Evolutionary conservation across 768 basidiomycete genomes (phyloP), one percentile per base, ranked within the genome.

Genomic region (Macrolepiota albuminosa): DNA sequence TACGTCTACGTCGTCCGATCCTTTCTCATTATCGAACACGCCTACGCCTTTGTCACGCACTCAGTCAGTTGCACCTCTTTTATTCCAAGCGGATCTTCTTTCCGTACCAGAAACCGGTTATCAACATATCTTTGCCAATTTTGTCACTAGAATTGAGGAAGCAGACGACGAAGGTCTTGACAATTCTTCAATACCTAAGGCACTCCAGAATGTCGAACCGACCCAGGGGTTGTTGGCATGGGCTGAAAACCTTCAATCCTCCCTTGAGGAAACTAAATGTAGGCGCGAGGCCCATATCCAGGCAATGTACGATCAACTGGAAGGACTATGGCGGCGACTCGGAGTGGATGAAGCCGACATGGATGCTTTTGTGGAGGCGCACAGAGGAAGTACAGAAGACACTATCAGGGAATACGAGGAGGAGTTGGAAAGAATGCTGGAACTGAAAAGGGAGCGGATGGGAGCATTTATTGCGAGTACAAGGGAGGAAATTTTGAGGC

Each of bases 241-340:
- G 86, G 87, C 90, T 0, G 77, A 82, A 34, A 73, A 75, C 18
- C 75, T 85, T 58, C 81, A 79, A 54, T 60, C 75, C 5, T 79
- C 85, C 54, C 80, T 97, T 57, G 85, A 87, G 60, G 86, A 89
- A 14, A 77, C 85, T 54, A 94, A 94, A 72, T 80, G 81, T 40
- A 75, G 81, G 34, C 81, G 95, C 13, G 94, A 96, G 67, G 75
- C 83, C 1, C 85, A 88, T 63, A 98, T 99, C 34, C 96, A 99
- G 70, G 82, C 87, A 0, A 88, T 98, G 79, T 99, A 95, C 68
- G 94, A 98, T 71, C 86, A 93, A 63, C 81, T 99, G 1, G 95
- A 96, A 70, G 86, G 86, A 0, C 81, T 98, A 3, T 99, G 96
- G 96, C 81, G 81, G 60, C 76, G 95, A 58, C 79, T 98, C 60